A percentile compares a stretch with the other conserved stretches of the same genome.
Conservation (phyloP, 1,284 basidiomycete species). For the Trichosporon sp. region DNA sequence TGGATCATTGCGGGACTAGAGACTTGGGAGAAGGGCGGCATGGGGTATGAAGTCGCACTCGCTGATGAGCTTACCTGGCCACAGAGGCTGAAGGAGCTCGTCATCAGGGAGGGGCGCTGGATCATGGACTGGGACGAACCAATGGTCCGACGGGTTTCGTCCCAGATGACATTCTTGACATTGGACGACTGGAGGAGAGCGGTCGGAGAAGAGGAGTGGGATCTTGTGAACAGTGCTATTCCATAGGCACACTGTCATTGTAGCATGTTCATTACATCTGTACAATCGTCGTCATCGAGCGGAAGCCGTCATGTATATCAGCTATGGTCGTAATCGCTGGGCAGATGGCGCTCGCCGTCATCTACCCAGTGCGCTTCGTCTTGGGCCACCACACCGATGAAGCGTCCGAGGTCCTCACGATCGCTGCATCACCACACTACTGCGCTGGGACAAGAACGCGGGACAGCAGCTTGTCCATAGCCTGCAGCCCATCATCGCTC, state of each 20-base stretch:
- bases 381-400: too few species aligned
- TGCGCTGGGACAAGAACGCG: not conserved
- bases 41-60: not conserved
- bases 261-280: not conserved
- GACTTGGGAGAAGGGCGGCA: not conserved
- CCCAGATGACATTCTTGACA: not conserved
- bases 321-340: too few species aligned
- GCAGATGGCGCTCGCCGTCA: too few species aligned
- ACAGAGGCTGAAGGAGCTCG: not conserved
- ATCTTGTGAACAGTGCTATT: not conserved
- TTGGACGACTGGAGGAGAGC: not conserved
- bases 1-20: not conserved
- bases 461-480: not conserved
- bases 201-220: not conserved
- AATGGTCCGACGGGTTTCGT: not conserved
- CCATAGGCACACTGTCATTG: not conserved
- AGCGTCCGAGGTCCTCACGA: too few species aligned
- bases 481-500: not conserved
- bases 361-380: too few species aligned
- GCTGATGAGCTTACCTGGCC: not conserved
- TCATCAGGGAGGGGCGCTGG: not conserved
- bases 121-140: not conserved
- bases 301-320: not conserved
- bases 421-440: too few species aligned
- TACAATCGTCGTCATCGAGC: not conserved